phyloP scores from a whole-genome alignment of 2,329 filamentous ascomycete species.

The Gaeumannomyces sp. region DNA sequence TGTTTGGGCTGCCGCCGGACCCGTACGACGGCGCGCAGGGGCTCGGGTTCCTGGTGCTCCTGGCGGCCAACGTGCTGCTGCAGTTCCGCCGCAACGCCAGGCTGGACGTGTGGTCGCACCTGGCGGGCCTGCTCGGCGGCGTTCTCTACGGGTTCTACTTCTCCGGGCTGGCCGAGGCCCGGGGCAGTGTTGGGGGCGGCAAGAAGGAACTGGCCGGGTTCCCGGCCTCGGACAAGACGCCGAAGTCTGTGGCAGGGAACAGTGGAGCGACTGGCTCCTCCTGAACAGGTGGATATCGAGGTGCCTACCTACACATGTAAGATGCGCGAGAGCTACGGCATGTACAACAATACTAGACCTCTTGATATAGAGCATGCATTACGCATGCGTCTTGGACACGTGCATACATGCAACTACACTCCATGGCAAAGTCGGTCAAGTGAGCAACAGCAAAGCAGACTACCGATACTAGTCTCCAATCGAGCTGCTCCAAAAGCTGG shows the following conservation, averaged over 20 bases:
- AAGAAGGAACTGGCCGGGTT: slow-evolving; percentile 4
- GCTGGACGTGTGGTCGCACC: slow-evolving; percentile 47
- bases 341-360: background rate
- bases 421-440: background rate
- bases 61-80: slow-evolving; percentile 43
- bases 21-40: slow-evolving; percentile 46
- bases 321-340: background rate
- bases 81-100: slow-evolving; percentile 36
- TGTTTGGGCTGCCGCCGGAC: slow-evolving; percentile 52
- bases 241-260: background rate
- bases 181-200: background rate
- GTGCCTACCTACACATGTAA: background rate
- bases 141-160: slow-evolving; percentile 33
- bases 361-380: background rate
- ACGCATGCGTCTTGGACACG: no score
- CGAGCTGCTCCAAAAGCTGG: no score
- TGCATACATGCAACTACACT: no score
- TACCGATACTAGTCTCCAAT: background rate
- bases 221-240: slow-evolving; percentile 2
- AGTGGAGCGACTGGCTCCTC: background rate
- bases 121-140: slow-evolving; percentile 45
- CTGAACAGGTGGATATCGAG: background rate
- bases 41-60: slow-evolving; percentile 45
- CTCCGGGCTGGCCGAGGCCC: slow-evolving; percentile 16
- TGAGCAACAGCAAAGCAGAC: background rate